These are phyloP conservation scores for Leptodontidium sp. DNA, from an alignment of 2,329 filamentous ascomycete species.

Conservation along the genomic window DNA sequence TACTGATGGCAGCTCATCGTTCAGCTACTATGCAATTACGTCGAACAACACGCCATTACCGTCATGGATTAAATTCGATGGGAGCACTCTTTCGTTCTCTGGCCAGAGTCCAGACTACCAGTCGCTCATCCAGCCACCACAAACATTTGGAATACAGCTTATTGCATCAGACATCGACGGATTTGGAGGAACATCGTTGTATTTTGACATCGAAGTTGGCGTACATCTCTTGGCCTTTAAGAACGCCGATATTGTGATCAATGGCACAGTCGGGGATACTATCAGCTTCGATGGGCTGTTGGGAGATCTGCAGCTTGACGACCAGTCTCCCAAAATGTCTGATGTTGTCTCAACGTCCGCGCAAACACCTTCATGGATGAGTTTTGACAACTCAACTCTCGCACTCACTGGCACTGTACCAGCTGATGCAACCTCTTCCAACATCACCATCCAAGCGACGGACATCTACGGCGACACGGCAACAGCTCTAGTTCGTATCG, in stretches of 20 bases:
- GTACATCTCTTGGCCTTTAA: slow-evolving; percentile 73
- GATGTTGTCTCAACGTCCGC: slow-evolving; percentile 62
- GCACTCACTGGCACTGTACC: slow-evolving; percentile 71
- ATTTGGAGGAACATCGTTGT: slow-evolving; percentile 71
- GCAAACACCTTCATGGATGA: slow-evolving; percentile 73
- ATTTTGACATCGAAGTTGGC: slow-evolving; percentile 77
- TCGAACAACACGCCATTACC: slow-evolving; percentile 83
- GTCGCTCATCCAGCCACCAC: slow-evolving; percentile 70
- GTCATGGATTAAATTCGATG: slow-evolving; percentile 83
- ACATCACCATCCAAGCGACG: slow-evolving; percentile 66
- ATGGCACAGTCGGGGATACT: slow-evolving; percentile 60
- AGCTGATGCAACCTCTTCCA: slow-evolving; percentile 62
- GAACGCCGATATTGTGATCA: slow-evolving; percentile 62
- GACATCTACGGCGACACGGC: slow-evolving; percentile 69
- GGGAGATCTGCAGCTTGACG: slow-evolving; percentile 65
- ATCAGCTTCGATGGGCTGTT: slow-evolving; percentile 62
- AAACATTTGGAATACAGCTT: slow-evolving; percentile 75
- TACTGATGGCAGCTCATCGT: slow-evolving; percentile 49
- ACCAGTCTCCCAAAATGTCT: slow-evolving; percentile 54
- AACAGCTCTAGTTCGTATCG: slow-evolving; percentile 59
- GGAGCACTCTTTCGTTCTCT: slow-evolving; percentile 68
- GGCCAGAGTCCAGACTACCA: slow-evolving; percentile 74
- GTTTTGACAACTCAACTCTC: slow-evolving; percentile 68
- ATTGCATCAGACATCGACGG: slow-evolving; percentile 83
- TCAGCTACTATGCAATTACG: slow-evolving; percentile 81